A percentile compares a stretch with the other conserved stretches of the same genome.
Conservation (phyloP, 2,329 filamentous ascomycete species). For the Colletotrichum phormii region DNA sequence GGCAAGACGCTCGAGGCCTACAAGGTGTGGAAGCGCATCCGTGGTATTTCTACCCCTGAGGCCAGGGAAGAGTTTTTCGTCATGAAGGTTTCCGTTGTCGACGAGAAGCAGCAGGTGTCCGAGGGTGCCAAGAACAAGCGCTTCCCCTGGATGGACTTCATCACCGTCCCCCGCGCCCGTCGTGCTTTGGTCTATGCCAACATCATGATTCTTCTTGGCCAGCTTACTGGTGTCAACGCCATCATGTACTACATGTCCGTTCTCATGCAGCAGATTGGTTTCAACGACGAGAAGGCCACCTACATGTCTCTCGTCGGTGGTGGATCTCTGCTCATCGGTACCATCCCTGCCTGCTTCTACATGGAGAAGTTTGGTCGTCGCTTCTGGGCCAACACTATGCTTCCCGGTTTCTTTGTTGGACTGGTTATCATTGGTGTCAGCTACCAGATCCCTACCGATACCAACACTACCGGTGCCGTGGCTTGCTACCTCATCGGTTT, state of each 20-base stretch:
- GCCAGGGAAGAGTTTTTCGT: conserved; percentile 77
- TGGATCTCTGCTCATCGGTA: conserved; percentile 73
- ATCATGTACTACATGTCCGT: conserved; percentile 80
- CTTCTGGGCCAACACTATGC: conserved; percentile 80
- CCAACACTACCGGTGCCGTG: conserved; percentile 59
- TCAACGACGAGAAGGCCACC: conserved; percentile 69
- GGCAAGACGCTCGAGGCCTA: conserved; percentile 54
- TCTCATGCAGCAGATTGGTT: conserved; percentile 76
- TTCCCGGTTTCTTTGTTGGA: conserved; percentile 78
- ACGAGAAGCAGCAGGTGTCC: conserved; percentile 65
- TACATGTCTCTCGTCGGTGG: conserved; percentile 83
- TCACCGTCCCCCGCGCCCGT: conserved; percentile 76
- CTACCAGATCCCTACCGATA: conserved; percentile 65
- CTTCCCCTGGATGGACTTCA: conserved; percentile 79
- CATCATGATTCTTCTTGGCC: conserved; percentile 76
- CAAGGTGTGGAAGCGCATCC: conserved; percentile 79
- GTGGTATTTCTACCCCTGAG: conserved; percentile 67
- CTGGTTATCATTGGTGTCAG: conserved; percentile 74
- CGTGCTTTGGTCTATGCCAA: conserved; percentile 76
- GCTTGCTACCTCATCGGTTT: conserved; percentile 76
- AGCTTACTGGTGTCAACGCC: conserved; percentile 77
- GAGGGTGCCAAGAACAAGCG: conserved; percentile 64
- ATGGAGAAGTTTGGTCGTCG: conserved; percentile 80
- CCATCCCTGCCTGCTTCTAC: conserved; percentile 74
- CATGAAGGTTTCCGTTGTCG: conserved; percentile 73